Evolutionary conservation across 768 basidiomycete genomes (phyloP).

Genomic region (Lepiota venenata): DNA sequence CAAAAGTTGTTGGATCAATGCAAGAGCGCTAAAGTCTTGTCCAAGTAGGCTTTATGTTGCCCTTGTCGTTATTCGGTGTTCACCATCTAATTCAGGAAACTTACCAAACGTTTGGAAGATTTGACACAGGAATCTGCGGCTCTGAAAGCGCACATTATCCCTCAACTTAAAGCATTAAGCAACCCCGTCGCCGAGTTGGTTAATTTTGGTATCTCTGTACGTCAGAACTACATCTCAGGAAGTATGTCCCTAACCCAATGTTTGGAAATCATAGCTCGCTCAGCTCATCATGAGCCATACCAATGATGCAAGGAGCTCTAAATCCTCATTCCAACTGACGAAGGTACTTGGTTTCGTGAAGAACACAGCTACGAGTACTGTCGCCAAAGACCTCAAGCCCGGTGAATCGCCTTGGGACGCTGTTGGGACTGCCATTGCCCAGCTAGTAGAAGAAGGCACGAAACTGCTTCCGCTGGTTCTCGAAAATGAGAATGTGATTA

Average conservation of each 20-base stretch:
- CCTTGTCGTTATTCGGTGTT: background rate
- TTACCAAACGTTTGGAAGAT: slow-evolving; percentile 83
- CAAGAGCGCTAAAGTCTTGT: slow-evolving; percentile 73
- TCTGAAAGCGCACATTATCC: slow-evolving; percentile 64
- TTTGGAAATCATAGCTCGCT: slow-evolving; percentile 58
- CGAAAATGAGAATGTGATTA: slow-evolving; percentile 75
- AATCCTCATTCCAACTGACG: slow-evolving; percentile 72
- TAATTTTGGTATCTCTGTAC: slow-evolving; percentile 87
- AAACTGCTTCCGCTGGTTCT: slow-evolving; percentile 67
- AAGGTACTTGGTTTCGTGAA: slow-evolving; percentile 69
- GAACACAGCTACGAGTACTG: slow-evolving; percentile 69
- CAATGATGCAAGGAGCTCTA: slow-evolving; percentile 74
- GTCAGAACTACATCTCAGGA: slow-evolving; percentile 18
- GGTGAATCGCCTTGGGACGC: slow-evolving; percentile 76
- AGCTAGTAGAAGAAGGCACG: slow-evolving; percentile 68
- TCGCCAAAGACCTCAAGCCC: slow-evolving; percentile 62
- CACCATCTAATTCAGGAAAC: slow-evolving; percentile 55
- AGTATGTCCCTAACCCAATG: background rate
- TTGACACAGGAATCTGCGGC: slow-evolving; percentile 69
- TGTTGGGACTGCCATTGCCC: slow-evolving; percentile 62
- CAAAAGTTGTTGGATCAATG: slow-evolving; percentile 81
- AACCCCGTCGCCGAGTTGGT: slow-evolving; percentile 77
- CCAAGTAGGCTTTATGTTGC: slow-evolving; percentile 49
- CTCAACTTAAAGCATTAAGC: slow-evolving; percentile 70
- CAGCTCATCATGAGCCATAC: slow-evolving; percentile 87